Base-by-base conservation (phyloP, 2,329 filamentous ascomycete genomes). In the Iodosphaeria phyllophila region DNA sequence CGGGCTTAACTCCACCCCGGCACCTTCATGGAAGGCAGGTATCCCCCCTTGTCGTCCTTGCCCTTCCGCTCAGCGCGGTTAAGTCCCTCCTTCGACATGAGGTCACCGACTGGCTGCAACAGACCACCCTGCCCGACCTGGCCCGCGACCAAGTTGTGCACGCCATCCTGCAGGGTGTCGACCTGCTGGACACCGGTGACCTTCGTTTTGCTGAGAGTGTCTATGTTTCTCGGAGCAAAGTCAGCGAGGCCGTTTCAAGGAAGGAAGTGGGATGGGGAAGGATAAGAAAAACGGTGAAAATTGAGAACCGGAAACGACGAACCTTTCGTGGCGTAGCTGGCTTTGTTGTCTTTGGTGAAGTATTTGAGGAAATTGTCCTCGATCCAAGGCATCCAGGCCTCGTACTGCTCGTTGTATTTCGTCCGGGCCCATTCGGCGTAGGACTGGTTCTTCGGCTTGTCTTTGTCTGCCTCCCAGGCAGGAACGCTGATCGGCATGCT, bases 321-420 rank as follows among this genome's bases (percentile, higher is more conserved):
- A 77, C 74, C 61, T 48, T 74, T 78, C 2, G 73, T 60, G 5
- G 66, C 56, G 39, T 80, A 80, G 42, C 64, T 73, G 5, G 72
- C 64, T 50, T 82, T 79, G 58, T 82, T 82, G 42, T 79, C 73
- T 33, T 72, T 74, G 38, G 72, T 76, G 47, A 79, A 79, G 58
- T 66, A 79, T 26, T 60, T 57, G 15, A 82, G 59, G 44, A 77
- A 78, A 30, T 68, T 47, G 44, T 82, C 75, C 47, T 82, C 74
- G 28, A 79, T 53, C 74, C 75, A 80, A 1, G 75, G 75, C 43
- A 78, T 62, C 75, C 75, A 82, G 38, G 51, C 60, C 42, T 80
- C 73, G 48, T 80, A 79, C 46, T 79, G 69, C 27, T 63, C 50
- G 51, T 76, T 71, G 56, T 79, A 80, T 25, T 62, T 67, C 28